Evolutionary conservation across 2,329 filamentous ascomycete genomes (phyloP).

Genomic region (Apiospora malaysiana): DNA sequence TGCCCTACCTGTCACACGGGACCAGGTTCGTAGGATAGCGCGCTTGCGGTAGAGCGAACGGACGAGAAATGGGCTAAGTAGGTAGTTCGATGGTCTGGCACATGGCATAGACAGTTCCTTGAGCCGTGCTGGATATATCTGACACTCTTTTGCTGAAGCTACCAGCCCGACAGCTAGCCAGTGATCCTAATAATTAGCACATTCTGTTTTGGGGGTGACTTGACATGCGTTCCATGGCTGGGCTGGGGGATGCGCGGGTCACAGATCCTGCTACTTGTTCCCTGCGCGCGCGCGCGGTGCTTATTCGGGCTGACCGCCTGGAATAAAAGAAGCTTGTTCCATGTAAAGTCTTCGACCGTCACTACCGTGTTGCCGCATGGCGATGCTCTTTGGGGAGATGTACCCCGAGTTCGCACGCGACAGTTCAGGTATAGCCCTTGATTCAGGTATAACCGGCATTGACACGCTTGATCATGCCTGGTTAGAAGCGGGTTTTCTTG

Average conservation of each 20-base stretch:
- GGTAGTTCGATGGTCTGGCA: neutral
- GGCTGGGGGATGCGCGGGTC: neutral
- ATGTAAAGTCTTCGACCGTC: constrained; percentile 8
- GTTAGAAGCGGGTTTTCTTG: constrained; percentile 10
- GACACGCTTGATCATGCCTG: constrained; percentile 16
- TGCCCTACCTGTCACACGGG: constrained; percentile 4
- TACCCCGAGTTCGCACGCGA: constrained; percentile 1
- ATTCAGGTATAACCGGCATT: constrained; percentile 17
- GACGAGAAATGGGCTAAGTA: neutral
- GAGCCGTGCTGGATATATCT: constrained; percentile 12
- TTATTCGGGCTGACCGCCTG: constrained; percentile 13
- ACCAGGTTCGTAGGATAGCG: neutral
- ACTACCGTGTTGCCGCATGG: neutral
- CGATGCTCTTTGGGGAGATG: constrained; percentile 1
- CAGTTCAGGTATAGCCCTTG: constrained; percentile 6
- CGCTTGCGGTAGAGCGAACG: constrained; percentile 11
- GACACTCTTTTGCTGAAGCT: neutral
- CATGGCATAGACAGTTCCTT: constrained; percentile 11
- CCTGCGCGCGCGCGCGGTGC: neutral
- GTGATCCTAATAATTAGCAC: constrained; percentile 1
- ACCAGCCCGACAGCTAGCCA: constrained; percentile 10
- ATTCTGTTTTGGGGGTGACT: neutral
- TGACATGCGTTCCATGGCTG: constrained; percentile 8
- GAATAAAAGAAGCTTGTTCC: constrained; percentile 16
- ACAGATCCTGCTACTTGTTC: neutral